Conservation (phyloP, 768 basidiomycete genomes). For the Rhizopogon rudus region DNA sequence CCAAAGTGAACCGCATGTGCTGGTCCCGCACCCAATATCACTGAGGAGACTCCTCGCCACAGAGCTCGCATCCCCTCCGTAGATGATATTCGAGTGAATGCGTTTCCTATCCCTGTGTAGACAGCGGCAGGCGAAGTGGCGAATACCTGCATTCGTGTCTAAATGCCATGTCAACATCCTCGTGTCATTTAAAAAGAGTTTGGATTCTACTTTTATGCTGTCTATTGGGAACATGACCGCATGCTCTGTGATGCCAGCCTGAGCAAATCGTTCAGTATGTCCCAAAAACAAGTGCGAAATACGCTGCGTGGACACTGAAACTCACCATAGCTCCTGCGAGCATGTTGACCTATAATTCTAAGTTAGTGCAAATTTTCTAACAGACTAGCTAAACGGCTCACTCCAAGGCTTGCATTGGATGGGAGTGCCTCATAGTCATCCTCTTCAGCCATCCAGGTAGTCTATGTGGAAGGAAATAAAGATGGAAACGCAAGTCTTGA, state of each 20-base stretch:
- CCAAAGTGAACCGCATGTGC: slow-evolving; percentile 99
- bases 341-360: slow-evolving; percentile 78
- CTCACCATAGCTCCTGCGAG: slow-evolving; percentile 91
- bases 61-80: slow-evolving; percentile 89
- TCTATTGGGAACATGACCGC: slow-evolving; percentile 98
- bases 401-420: slow-evolving; percentile 74
- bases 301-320: slow-evolving; percentile 9
- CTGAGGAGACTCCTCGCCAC: slow-evolving; percentile 96
- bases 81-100: slow-evolving; percentile 86
- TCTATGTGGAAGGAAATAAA: slow-evolving; percentile 3
- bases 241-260: slow-evolving; percentile 99
- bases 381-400: slow-evolving; percentile 22
- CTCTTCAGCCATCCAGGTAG: slow-evolving; percentile 33
- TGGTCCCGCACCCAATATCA: slow-evolving; percentile 94
- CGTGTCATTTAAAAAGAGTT: slow-evolving; percentile 4
- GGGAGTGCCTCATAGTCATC: slow-evolving; percentile 67
- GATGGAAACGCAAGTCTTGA: slow-evolving; percentile 1
- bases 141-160: slow-evolving; percentile 99
- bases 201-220: slow-evolving; percentile 81
- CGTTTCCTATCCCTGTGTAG: slow-evolving; percentile 87
- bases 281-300: background rate
- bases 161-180: background rate
- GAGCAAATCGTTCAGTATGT: slow-evolving; percentile 15
- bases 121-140: slow-evolving; percentile 79
- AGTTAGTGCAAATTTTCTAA: slow-evolving; percentile 12